A percentile compares a stretch with the other conserved stretches of the same genome.
Conservation (phyloP, 805 yeast species). For the Wickerhamiella australiensis region DNA sequence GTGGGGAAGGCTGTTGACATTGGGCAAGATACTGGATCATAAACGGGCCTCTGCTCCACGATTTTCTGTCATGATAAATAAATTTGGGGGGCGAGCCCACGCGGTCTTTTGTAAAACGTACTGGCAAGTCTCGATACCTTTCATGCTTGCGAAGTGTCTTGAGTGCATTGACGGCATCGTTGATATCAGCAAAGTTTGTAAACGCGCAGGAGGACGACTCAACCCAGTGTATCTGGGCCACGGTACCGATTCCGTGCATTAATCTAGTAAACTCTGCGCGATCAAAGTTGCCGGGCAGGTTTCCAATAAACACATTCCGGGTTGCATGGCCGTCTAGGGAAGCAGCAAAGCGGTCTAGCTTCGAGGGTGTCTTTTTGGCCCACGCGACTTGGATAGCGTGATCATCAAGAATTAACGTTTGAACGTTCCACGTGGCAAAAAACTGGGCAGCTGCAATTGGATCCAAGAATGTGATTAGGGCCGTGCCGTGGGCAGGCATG, state of each 20-base stretch:
- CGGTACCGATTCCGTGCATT: constrained; percentile 78
- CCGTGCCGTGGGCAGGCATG: constrained; percentile 74
- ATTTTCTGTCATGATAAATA: not conserved
- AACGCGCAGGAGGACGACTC: constrained; percentile 81
- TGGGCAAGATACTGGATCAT: constrained; percentile 11
- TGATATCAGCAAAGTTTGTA: constrained; percentile 81
- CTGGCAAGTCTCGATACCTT: constrained; percentile 52
- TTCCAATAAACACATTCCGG: constrained; percentile 83
- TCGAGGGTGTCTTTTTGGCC: constrained; percentile 91
- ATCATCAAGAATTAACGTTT: constrained; percentile 34
- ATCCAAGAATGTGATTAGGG: constrained; percentile 90
- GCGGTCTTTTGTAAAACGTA: constrained; percentile 87
- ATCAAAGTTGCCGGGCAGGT: constrained; percentile 36
- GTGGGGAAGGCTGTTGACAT: not conserved
- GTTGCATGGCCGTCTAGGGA: constrained; percentile 81
- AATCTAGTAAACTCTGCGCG: constrained; percentile 54
- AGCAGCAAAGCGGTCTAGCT: constrained; percentile 76
- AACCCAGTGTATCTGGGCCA: constrained; percentile 85
- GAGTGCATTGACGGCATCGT: constrained; percentile 82
- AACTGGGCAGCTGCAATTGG: constrained; percentile 97
- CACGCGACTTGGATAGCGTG: constrained; percentile 70
- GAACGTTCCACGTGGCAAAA: constrained; percentile 80
- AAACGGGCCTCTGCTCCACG: constrained; percentile 5
- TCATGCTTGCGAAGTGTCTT: constrained; percentile 74
- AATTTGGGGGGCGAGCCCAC: constrained; percentile 75